Evolutionary conservation across 257 asterid species (phyloP).

Genomic region (Ajuga chamaepitys): DNA sequence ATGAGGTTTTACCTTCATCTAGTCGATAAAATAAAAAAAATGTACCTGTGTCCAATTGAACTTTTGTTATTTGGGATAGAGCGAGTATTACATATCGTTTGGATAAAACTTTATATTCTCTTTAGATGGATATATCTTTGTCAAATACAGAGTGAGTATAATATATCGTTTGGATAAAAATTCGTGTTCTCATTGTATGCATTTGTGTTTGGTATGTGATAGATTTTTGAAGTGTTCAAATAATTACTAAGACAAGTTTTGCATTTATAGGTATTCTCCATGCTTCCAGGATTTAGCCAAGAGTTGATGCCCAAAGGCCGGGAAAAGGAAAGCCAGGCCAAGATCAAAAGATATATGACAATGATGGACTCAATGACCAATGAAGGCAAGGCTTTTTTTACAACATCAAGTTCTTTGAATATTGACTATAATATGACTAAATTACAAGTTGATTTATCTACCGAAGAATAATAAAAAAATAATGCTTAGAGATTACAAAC

Average conservation of each 20-base stretch:
- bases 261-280: slow-evolving; percentile 68
- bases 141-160: no score
- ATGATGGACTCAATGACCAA: slow-evolving; percentile 99
- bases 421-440: no score
- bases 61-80: no score
- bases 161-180: no score
- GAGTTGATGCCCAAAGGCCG: slow-evolving; percentile 95
- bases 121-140: slow-evolving; percentile 4
- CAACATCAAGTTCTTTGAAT: no score
- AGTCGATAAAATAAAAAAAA: no score
- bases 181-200: background rate
- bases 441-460: no score
- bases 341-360: slow-evolving; percentile 87
- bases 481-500: no score
- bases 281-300: slow-evolving; percentile 92
- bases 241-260: background rate
- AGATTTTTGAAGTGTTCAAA: background rate
- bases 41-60: no score
- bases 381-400: slow-evolving; percentile 60
- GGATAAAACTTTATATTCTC: background rate
- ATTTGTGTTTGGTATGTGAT: background rate
- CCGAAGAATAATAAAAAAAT: no score
- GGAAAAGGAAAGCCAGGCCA: slow-evolving; percentile 89
- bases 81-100: no score
- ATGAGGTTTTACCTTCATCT: no score